A percentile compares a stretch with the other conserved stretches of the same genome.
These are phyloP conservation scores for Cornus suecica DNA, from an alignment of 148 eudicot species.

Conservation along the genomic window DNA sequence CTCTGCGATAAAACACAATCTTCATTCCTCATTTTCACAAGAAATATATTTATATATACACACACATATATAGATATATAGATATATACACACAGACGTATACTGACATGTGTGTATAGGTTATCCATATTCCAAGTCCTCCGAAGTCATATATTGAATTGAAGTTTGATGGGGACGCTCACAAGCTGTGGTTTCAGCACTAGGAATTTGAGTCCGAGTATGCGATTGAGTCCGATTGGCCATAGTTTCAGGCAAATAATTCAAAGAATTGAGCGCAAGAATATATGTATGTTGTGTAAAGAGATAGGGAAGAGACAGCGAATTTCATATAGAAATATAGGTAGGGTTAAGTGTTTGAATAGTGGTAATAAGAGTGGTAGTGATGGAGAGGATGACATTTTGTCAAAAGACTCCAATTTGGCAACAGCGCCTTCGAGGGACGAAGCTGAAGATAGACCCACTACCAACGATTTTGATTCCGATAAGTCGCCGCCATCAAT, in stretches of 20 bases:
- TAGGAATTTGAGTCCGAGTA: slow-evolving; percentile 15
- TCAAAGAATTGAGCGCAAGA: slow-evolving; percentile 9
- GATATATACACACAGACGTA: background rate
- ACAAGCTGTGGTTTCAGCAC: slow-evolving; percentile 34
- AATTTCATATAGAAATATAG: slow-evolving; percentile 22
- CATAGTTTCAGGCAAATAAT: slow-evolving; percentile 6
- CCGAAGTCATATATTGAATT: background rate
- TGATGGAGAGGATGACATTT: slow-evolving; percentile 19
- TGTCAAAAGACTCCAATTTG: slow-evolving; percentile 45
- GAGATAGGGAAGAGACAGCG: slow-evolving; percentile 21
- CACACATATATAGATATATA: background rate
- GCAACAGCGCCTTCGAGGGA: slow-evolving; percentile 34
- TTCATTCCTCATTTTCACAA: background rate
- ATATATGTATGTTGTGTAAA: slow-evolving; percentile 37
- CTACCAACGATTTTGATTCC: slow-evolving; percentile 13
- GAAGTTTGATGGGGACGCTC: slow-evolving; percentile 41
- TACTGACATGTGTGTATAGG: background rate
- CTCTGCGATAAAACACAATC: background rate
- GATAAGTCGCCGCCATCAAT: slow-evolving; percentile 23
- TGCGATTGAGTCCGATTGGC: slow-evolving; percentile 19
- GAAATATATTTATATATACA: background rate
- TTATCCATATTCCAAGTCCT: background rate
- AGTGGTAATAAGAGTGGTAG: slow-evolving; percentile 23
- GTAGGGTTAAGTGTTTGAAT: slow-evolving; percentile 38
- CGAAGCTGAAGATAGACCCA: slow-evolving; percentile 31